Evolutionary conservation across 2,329 filamentous ascomycete genomes (phyloP).

Genomic region (Aaosphaeria pasadenensis): DNA sequence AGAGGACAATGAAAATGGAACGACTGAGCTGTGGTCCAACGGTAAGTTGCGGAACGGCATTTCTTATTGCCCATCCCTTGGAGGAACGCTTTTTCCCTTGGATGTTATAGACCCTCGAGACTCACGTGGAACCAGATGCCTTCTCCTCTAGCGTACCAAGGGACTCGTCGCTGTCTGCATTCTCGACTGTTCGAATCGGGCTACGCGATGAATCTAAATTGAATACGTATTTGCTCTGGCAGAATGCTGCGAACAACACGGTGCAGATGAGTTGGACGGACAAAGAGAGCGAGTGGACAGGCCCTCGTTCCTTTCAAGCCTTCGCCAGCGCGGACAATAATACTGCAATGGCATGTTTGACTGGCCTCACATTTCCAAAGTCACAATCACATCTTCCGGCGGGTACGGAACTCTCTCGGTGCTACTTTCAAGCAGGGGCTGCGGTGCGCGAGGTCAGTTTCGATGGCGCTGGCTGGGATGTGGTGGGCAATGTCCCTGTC

Average conservation of each 20-base stretch:
- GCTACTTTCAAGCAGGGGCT: constrained; percentile 16
- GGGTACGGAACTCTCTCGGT: constrained; percentile 12
- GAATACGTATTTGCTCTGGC: constrained; percentile 15
- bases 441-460: constrained; percentile 14
- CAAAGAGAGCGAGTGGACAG: constrained; percentile 12
- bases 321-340: constrained; percentile 12
- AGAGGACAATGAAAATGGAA: constrained; percentile 3
- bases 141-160: constrained; percentile 10
- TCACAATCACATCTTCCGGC: constrained; percentile 3
- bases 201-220: constrained; percentile 1
- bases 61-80: not conserved
- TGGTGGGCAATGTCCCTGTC: constrained; percentile 13
- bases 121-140: constrained; percentile 7
- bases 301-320: constrained; percentile 9
- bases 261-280: constrained; percentile 15
- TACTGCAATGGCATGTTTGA: constrained; percentile 14
- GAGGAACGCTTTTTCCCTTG: too few species aligned
- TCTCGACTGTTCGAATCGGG: constrained; percentile 9
- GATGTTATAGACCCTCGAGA: not conserved
- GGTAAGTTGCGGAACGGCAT: constrained; percentile 1
- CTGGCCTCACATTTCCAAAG: constrained; percentile 9
- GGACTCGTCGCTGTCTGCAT: constrained; percentile 10
- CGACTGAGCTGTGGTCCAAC: constrained; percentile 7
- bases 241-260: constrained; percentile 6
- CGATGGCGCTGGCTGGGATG: constrained; percentile 12